A percentile compares a stretch with the other conserved stretches of the same genome.
Conservation (phyloP, 768 basidiomycete species). For the Tylopilus rubrobrunneus region DNA sequence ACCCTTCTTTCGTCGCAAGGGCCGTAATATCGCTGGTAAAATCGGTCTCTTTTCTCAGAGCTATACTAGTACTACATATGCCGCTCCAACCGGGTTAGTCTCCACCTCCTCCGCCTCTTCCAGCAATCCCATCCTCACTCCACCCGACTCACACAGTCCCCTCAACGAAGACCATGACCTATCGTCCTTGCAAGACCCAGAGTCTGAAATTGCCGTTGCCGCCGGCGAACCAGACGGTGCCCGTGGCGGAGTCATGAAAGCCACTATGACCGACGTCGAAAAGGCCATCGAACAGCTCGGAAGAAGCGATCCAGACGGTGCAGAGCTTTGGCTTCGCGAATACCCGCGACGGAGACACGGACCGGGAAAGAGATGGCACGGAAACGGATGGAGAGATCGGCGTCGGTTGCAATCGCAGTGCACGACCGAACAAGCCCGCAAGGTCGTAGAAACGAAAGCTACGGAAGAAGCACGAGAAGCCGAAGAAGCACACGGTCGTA, state of each 20-base stretch:
- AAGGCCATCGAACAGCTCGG: slow-evolving; percentile 87
- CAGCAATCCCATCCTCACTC: slow-evolving; percentile 17
- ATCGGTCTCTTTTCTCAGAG: slow-evolving; percentile 86
- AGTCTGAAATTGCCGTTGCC: slow-evolving; percentile 26
- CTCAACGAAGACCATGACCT: slow-evolving; percentile 48
- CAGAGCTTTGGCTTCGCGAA: slow-evolving; percentile 79
- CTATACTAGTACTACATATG: slow-evolving; percentile 81
- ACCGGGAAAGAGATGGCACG: slow-evolving; percentile 45
- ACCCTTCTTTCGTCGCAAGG: slow-evolving; percentile 43
- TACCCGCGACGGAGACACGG: slow-evolving; percentile 50
- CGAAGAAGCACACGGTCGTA: slow-evolving; percentile 42
- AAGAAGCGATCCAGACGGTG: slow-evolving; percentile 50
- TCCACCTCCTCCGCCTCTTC: slow-evolving; percentile 28
- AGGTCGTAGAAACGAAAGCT: slow-evolving; percentile 45
- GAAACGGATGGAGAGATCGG: slow-evolving; percentile 50
- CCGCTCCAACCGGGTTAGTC: slow-evolving; percentile 37
- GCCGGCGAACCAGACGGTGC: slow-evolving; percentile 19
- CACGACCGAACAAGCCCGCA: slow-evolving; percentile 63
- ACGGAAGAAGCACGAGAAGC: slow-evolving; percentile 48
- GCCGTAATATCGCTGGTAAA: slow-evolving; percentile 76
- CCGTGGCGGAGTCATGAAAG: slow-evolving; percentile 68
- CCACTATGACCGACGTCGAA: slow-evolving; percentile 88
- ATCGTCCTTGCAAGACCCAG: slow-evolving; percentile 28
- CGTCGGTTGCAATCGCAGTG: slow-evolving; percentile 63
- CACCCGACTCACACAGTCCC: slow-evolving; percentile 36